Conservation (phyloP, 768 basidiomycete species). For the Leccinellum luteum region DNA sequence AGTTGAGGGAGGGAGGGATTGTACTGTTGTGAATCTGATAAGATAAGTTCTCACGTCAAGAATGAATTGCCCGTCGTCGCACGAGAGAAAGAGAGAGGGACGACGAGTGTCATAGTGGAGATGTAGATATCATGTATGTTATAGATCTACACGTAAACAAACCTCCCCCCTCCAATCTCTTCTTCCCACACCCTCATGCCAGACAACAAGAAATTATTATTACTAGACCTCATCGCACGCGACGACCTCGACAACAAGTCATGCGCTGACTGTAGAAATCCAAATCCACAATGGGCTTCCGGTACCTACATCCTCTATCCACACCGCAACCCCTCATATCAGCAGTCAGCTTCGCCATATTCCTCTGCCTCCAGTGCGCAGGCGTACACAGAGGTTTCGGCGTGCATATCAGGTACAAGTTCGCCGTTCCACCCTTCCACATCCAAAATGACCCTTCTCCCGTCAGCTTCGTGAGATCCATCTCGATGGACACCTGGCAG, state of each 20-base stretch:
- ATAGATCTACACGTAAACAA: no score
- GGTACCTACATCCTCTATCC: slow-evolving; percentile 37
- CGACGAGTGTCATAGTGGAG: no score
- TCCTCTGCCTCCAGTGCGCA: slow-evolving; percentile 89
- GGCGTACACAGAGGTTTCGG: slow-evolving; percentile 88
- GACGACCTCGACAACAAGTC: slow-evolving; percentile 71
- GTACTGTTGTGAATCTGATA: slow-evolving; percentile 30
- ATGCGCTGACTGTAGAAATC: slow-evolving; percentile 82
- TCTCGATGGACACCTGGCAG: slow-evolving; percentile 97
- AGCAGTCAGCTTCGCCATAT: slow-evolving; percentile 70
- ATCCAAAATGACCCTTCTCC: neutral
- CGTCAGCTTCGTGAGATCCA: slow-evolving; percentile 81
- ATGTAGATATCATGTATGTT: no score
- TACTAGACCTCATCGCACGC: slow-evolving; percentile 70
- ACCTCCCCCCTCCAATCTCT: no score
- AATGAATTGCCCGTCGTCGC: neutral
- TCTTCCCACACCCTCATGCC: neutral
- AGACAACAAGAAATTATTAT: no score
- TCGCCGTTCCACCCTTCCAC: neutral
- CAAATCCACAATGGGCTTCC: slow-evolving; percentile 97
- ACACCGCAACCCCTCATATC: neutral
- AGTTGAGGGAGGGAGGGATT: no score
- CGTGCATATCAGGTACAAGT: slow-evolving; percentile 75
- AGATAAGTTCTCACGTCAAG: slow-evolving; percentile 32
- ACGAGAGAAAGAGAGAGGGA: no score